A percentile compares a stretch with the other conserved stretches of the same genome.
Conservation (phyloP, 225 moss, liverwort and hornwort genomes). For the Bryoerythrophyllum caledonicum region DNA sequence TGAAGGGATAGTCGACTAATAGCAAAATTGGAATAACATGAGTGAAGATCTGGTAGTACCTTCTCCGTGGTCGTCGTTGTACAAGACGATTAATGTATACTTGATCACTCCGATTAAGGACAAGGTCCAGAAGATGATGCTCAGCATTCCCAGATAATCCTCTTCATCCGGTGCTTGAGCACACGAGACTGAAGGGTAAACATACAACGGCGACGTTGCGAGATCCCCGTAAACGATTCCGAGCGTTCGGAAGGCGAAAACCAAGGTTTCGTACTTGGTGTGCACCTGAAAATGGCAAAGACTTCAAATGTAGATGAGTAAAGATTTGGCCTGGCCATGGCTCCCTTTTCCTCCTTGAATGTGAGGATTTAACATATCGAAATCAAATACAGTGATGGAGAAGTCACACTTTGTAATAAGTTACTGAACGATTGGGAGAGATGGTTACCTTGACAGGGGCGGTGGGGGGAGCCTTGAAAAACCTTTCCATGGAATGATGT, state of each 20-base stretch:
- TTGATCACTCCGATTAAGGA: slow-evolving; percentile 74
- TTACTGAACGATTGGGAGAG: neutral
- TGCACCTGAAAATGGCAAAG: slow-evolving; percentile 32
- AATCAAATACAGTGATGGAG: neutral
- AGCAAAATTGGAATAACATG: too few relatives aligned
- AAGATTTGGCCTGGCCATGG: too few relatives aligned
- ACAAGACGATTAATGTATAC: slow-evolving; percentile 68
- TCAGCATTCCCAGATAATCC: slow-evolving; percentile 78
- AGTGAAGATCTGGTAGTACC: slow-evolving; percentile 38
- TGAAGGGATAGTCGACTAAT: too few relatives aligned
- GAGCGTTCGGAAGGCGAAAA: slow-evolving; percentile 62
- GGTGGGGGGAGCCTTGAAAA: slow-evolving; percentile 18
- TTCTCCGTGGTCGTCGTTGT: slow-evolving; percentile 87
- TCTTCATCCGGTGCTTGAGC: slow-evolving; percentile 46
- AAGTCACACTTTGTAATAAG: too few relatives aligned
- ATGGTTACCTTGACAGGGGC: slow-evolving; percentile 31
- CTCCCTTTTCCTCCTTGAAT: too few relatives aligned
- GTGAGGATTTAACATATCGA: neutral
- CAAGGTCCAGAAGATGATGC: slow-evolving; percentile 90
- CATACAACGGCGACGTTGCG: slow-evolving; percentile 82
- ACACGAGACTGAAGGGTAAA: slow-evolving; percentile 64
- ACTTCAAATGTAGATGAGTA: neutral
- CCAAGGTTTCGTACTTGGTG: slow-evolving; percentile 37
- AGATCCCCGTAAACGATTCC: slow-evolving; percentile 89
- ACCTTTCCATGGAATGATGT: slow-evolving; percentile 7